Evolutionary conservation across 2,329 filamentous ascomycete species (phyloP), one percentile per base, ranked within the genome.

Genomic region (Purpureocillium takamizusanense): DNA sequence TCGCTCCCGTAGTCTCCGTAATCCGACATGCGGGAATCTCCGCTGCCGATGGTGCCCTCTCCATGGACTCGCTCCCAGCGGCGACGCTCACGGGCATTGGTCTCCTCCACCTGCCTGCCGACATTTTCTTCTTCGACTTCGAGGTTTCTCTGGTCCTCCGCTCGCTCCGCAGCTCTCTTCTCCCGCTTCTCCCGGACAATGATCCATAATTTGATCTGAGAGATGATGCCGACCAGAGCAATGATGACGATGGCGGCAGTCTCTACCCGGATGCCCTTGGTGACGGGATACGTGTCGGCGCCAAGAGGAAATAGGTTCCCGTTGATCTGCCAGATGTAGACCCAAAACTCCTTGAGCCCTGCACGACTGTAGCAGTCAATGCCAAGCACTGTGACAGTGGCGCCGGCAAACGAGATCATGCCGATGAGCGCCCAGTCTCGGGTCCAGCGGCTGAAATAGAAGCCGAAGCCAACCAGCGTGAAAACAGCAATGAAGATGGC

Each of bases 281-380:
- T 95, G 11, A 95, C 65, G 0, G 90, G 90, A 55, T 94, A 97
- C 0, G 84, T 87, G 35, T 71, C 69, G 1, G 83, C 83, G 29
- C 77, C 74, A 2, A 87, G 63, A 0, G 89, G 89, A 51, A 97
- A 97, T 1, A 88, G 66, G 36, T 83, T 71, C 31, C 78, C 67
- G 57, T 95, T 95, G 30, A 97, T 62, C 33, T 66, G 67, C 90
- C 90, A 97, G 29, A 94, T 71, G 56, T 94, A 97, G 6, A 86
- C 74, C 90, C 90, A 97, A 49, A 95, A 95, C 57, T 97, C 90
- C 59, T 95, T 95, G 50, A 94, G 66, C 0, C 90, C 90, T n/a
- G 88, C 87, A 45, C 79, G 72, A 51, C 81, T 90, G 51, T 90
- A 94, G 59, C 87, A 94, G 57, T 97, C 90, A 41, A 97, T 84